These are phyloP conservation scores for Aspergillus jensenii DNA, from an alignment of 2,329 filamentous ascomycete species.

Conservation along the genomic window DNA sequence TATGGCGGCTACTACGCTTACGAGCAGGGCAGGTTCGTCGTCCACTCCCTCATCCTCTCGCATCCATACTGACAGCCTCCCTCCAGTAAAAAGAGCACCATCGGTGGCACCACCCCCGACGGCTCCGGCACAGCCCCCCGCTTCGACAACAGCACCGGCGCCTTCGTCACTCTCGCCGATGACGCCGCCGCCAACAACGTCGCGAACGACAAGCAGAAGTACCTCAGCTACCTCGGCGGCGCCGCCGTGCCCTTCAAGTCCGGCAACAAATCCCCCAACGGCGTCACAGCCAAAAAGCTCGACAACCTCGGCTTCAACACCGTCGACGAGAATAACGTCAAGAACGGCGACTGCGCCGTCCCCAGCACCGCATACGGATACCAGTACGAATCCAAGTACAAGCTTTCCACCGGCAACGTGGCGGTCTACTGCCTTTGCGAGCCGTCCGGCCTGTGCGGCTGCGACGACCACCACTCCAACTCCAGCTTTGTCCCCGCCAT, in stretches of 20 bases:
- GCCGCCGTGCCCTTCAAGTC: slow-evolving; percentile 2
- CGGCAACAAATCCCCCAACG: not conserved
- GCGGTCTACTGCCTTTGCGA: slow-evolving; percentile 8
- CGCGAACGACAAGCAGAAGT: not conserved
- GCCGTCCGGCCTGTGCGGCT: slow-evolving; percentile 4
- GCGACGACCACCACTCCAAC: slow-evolving; percentile 2
- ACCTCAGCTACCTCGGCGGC: slow-evolving; percentile 7
- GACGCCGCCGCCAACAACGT: not conserved
- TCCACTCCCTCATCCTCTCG: not conserved
- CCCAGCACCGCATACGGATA: slow-evolving; percentile 2
- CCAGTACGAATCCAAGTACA: not conserved
- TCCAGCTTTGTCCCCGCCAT: slow-evolving; percentile 2
- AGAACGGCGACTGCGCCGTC: not conserved
- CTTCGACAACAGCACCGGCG: slow-evolving; percentile 8
- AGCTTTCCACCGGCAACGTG: not conserved
- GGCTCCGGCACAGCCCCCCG: slow-evolving; percentile 4
- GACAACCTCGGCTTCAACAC: not conserved
- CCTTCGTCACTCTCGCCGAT: not conserved
- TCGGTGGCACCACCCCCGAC: slow-evolving; percentile 4
- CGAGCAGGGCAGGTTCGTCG: not conserved
- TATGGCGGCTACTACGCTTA: slow-evolving; percentile 1
- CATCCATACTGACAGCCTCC: not conserved
- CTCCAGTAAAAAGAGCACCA: not conserved
- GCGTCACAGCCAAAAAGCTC: not conserved
- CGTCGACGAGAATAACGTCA: not conserved